Base-by-base conservation (phyloP, 2,329 filamentous ascomycete species). In the Phialocephala subalpina region DNA sequence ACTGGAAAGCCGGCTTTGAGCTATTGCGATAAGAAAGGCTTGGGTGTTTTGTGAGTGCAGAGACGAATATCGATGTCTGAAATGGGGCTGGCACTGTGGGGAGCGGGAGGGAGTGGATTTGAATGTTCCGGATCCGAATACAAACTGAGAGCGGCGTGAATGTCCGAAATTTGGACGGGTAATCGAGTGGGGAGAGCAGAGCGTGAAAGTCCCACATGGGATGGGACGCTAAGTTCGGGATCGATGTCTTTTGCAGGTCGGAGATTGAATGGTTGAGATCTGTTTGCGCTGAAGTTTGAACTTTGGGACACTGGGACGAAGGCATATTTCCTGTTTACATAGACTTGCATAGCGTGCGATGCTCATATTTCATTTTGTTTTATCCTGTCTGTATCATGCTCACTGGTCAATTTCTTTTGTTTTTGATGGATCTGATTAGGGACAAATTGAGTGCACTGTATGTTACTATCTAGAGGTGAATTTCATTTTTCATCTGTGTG, bases 1-100 rank as follows among this genome's bases (percentile, higher is more conserved):
- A 78, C 79, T 20, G 74, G 77, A n/a, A 78, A 70, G 29, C 71
- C 78, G 3, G 84, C 84, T 68, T 73, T 83, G 14, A 87, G 88
- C 36, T 91, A 91, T 76, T 92, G 89, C 76, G 89, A 91, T 52
- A 74, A 73, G 66, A 71, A 72, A 63, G 69, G 67, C 25, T 3
- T 33, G n/a, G 66, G 60, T 18, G 35, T 67, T 6, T 52, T 62
- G 6, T 62, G 49, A 53, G 38, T 16, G 14, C 2, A 53, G 11
- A 47, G 35, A 40, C n/a, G n/a, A 49, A 25, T n/a, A 3, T 11
- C 20, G 20, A 22, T 25, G 7, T 49, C 45, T 6, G 6, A n/a
- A 22, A 22, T 9, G n/a, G 11, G 20, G 22, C 7, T 22, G 4
- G 29, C 4, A 9, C 29, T 33, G 9, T 33, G 29, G 9, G 29